Percentiles rank a stretch among this genome's conserved stretches.
Conservation (phyloP, 352 stramenopile species). For the Blastocystis sp. region DNA sequence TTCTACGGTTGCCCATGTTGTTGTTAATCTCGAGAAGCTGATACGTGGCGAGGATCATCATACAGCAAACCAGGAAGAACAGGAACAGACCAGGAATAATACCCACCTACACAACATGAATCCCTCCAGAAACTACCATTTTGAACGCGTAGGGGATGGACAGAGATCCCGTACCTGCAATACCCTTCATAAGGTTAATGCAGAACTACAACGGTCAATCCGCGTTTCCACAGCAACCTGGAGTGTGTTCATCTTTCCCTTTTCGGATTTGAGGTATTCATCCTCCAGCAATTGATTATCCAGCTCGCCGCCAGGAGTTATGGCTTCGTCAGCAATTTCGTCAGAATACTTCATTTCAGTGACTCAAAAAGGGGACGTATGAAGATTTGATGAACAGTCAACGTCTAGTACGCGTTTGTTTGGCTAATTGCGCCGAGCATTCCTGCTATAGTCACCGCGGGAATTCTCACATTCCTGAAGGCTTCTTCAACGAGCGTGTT, state of each 20-base stretch:
- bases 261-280: slow-evolving; percentile 60
- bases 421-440: background rate
- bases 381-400: background rate
- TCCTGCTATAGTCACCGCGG: background rate
- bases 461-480: background rate
- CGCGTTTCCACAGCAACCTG: background rate
- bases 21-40: slow-evolving; percentile 59
- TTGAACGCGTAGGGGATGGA: slow-evolving; percentile 46
- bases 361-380: background rate
- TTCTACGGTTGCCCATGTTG: slow-evolving; percentile 61
- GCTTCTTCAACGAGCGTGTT: background rate
- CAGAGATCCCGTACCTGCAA: slow-evolving; percentile 62
- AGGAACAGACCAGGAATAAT: slow-evolving; percentile 37
- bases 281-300: slow-evolving; percentile 56
- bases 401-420: background rate
- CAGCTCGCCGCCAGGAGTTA: slow-evolving; percentile 47
- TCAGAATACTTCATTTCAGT: slow-evolving; percentile 3
- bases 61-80: slow-evolving; percentile 50
- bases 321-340: background rate
- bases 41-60: slow-evolving; percentile 62
- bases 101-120: slow-evolving; percentile 40
- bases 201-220: slow-evolving; percentile 40
- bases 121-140: slow-evolving; percentile 8
- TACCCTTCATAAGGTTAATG: slow-evolving; percentile 66
- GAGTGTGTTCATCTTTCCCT: slow-evolving; percentile 63